Evolutionary conservation across 768 basidiomycete species (phyloP).

Genomic region (Leccinum imitatum): DNA sequence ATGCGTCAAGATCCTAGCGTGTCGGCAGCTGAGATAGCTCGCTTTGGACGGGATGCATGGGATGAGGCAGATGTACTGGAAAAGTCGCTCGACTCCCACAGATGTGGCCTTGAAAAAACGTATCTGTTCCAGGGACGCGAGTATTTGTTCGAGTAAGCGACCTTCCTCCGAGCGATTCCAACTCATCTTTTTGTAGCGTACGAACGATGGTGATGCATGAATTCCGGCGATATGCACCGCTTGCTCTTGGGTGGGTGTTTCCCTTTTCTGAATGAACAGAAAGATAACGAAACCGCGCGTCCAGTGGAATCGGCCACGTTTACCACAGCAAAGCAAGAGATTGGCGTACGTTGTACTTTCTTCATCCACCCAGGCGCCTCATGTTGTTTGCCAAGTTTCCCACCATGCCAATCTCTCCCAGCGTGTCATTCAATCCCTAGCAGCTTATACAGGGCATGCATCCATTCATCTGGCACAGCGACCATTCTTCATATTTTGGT

Average conservation of each 20-base stretch:
- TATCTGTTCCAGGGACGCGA: slow-evolving; percentile 72
- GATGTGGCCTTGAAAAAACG: slow-evolving; percentile 64
- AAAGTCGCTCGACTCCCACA: slow-evolving; percentile 58
- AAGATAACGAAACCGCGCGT: slow-evolving; percentile 2
- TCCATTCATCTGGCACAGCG: slow-evolving; percentile 50
- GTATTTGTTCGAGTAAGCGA: slow-evolving; percentile 71
- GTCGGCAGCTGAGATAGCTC: slow-evolving; percentile 51
- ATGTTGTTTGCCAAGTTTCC: slow-evolving; percentile 41
- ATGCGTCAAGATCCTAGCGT: slow-evolving; percentile 47
- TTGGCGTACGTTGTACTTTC: slow-evolving; percentile 52
- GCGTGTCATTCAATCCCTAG: slow-evolving; percentile 57
- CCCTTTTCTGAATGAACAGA: background rate
- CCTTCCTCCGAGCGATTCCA: slow-evolving; percentile 3
- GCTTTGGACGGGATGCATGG: slow-evolving; percentile 70
- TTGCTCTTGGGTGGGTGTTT: slow-evolving; percentile 50
- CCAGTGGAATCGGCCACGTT: slow-evolving; percentile 43
- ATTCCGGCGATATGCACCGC: slow-evolving; percentile 62
- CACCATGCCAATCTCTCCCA: slow-evolving; percentile 62
- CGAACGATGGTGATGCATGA: slow-evolving; percentile 71
- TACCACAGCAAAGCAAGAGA: slow-evolving; percentile 62
- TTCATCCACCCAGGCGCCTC: slow-evolving; percentile 9
- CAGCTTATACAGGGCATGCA: slow-evolving; percentile 54
- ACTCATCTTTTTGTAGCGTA: slow-evolving; percentile 41
- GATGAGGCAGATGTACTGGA: slow-evolving; percentile 68
- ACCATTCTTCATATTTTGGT: slow-evolving; percentile 74